Evolutionary conservation across 345 rosid species (phyloP), one percentile per base, ranked within the genome.

Genomic region (Pugionium cornutum): DNA sequence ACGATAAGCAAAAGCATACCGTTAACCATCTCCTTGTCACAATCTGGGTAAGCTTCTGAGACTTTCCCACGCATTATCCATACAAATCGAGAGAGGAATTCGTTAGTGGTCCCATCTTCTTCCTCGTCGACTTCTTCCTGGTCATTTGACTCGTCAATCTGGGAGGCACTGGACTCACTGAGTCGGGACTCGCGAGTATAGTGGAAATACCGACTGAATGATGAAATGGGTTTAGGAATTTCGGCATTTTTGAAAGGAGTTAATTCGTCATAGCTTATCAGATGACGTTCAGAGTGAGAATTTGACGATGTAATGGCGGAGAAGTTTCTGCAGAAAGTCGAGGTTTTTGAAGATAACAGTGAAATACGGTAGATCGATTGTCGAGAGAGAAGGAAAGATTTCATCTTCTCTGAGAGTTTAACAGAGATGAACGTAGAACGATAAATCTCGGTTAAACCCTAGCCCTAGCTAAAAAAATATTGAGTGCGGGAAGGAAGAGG

Each of bases 1-100:
- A 85, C 92, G 37, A 90, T 82, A 59, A 90, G 56, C 73, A 90
- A 59, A 61, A 94, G 87, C 99, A 94, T 94, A 33, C 77, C 79
- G 57, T 88, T 80, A 49, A 88, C 48, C 35, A 83, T 79, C 76
- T 82, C 65, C 73, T 84, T 88, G 40, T 94, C 82, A 53, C 73
- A 51, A 60, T 83, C 86, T 4, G 83, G 79, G 68, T 84, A 86
- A 4, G 74, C 88, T 63, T 85, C 86, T 0, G 79, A 58, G 58
- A 94, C 62, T 82, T 83, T 86, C 71, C 82, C 77, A 3, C 95
- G 85, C 95, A 89, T 87, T 74, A 79, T 75, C 95, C 89, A 85
- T 48, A 83, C 91, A 58, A 87, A 86, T 57, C 88, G 86, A 2
- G 95, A 88, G 64, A 95, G 78, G 66, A 91, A 95, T 70, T 89